These are phyloP conservation scores for Fusarium siculi DNA, from an alignment of 2,329 filamentous ascomycete species.

Conservation along the genomic window DNA sequence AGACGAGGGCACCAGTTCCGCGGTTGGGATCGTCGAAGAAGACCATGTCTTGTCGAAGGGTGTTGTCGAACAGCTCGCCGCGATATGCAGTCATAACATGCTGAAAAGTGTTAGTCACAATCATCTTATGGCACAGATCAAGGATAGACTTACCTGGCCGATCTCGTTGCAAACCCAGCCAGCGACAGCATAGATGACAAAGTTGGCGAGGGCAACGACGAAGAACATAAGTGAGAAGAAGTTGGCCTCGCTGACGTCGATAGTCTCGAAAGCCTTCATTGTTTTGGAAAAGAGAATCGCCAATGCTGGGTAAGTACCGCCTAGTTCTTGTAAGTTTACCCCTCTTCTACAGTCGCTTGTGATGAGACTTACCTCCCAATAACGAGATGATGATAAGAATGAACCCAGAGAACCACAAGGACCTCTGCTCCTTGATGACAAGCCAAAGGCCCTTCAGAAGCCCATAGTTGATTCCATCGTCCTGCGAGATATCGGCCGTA, in stretches of 20 bases:
- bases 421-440: constrained; percentile 46
- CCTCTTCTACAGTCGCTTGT: neutral
- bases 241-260: constrained; percentile 53
- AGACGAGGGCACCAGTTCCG: constrained; percentile 53
- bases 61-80: constrained; percentile 58
- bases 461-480: constrained; percentile 34
- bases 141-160: constrained; percentile 45
- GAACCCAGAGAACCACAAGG: constrained; percentile 40
- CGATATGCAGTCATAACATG: constrained; percentile 51
- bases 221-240: constrained; percentile 69
- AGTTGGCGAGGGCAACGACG: constrained; percentile 59
- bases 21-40: constrained; percentile 56
- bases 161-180: constrained; percentile 53
- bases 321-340: constrained; percentile 31
- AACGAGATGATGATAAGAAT: constrained; percentile 39
- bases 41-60: constrained; percentile 65
- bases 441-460: constrained; percentile 46
- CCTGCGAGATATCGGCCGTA: constrained; percentile 7
- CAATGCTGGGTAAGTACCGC: constrained; percentile 53
- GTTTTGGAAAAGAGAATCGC: constrained; percentile 54
- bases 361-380: constrained; percentile 42
- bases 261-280: constrained; percentile 51
- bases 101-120: constrained; percentile 10
- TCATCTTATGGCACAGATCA: too few species aligned
- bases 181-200: constrained; percentile 55